Percentiles rank a stretch among this genome's conserved stretches.
These are phyloP conservation scores for Dothistroma pini DNA, from an alignment of 2,329 filamentous ascomycete genomes.

Conservation along the genomic window DNA sequence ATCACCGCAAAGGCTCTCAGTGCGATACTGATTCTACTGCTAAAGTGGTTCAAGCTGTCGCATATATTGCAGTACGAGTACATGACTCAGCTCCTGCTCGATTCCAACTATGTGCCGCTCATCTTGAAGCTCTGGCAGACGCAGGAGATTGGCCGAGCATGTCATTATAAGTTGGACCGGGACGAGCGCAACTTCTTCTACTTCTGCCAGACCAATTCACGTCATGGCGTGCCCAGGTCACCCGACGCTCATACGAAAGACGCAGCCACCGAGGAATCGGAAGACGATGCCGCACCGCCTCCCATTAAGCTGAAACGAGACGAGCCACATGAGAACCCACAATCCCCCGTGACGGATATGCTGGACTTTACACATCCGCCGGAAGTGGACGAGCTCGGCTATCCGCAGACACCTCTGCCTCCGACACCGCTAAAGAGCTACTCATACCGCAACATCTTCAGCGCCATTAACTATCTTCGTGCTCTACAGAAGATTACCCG, in stretches of 20 bases:
- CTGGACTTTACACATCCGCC: slow-evolving; percentile 39
- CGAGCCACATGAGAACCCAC: slow-evolving; percentile 33
- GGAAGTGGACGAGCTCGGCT: slow-evolving; percentile 82
- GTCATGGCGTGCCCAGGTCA: slow-evolving; percentile 45
- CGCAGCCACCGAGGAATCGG: slow-evolving; percentile 40
- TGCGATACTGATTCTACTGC: slow-evolving; percentile 76
- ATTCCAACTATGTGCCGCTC: slow-evolving; percentile 91
- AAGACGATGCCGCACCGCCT: slow-evolving; percentile 79
- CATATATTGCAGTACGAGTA: slow-evolving; percentile 97
- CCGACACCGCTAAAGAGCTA: slow-evolving; percentile 79
- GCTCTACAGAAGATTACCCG: slow-evolving; percentile 98
- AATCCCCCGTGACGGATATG: slow-evolving; percentile 36
- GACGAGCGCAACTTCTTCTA: slow-evolving; percentile 86
- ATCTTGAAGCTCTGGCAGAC: slow-evolving; percentile 91
- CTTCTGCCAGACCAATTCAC: slow-evolving; percentile 73
- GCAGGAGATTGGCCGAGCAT: slow-evolving; percentile 86
- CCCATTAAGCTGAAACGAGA: slow-evolving; percentile 61
- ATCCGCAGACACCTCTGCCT: slow-evolving; percentile 68
- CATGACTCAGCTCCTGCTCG: slow-evolving; percentile 83
- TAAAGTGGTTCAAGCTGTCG: slow-evolving; percentile 96
- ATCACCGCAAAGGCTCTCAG: slow-evolving; percentile 89
- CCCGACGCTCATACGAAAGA: slow-evolving; percentile 19
- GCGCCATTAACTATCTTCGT: slow-evolving; percentile 89
- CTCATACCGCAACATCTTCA: slow-evolving; percentile 92
- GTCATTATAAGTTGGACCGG: slow-evolving; percentile 80